Percentiles rank a stretch among this genome's conserved stretches.
Conservation (phyloP, 176 grass and related monocot species). For the Chrysopogon serrulatus region DNA sequence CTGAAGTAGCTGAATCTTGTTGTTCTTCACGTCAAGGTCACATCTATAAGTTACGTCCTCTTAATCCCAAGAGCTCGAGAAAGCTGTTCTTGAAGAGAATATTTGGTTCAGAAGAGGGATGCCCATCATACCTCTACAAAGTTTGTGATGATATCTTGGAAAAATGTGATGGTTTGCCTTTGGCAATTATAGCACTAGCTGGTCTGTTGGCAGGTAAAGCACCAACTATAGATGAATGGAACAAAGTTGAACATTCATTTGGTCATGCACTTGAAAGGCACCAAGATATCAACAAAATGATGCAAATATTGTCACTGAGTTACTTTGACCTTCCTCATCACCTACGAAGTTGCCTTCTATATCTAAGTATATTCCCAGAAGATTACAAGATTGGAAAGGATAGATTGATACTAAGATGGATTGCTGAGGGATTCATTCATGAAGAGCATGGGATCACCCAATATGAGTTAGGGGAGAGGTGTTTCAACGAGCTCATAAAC, state of each 20-base stretch:
- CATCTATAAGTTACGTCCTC: neutral
- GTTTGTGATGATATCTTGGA: neutral
- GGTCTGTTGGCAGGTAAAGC: neutral
- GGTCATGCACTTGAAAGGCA: neutral
- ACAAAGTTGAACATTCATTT: neutral
- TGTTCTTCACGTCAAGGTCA: too few relatives aligned
- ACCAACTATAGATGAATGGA: neutral
- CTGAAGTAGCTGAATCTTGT: neutral
- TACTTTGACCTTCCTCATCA: neutral
- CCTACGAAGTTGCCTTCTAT: neutral
- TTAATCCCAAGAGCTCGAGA: neutral
- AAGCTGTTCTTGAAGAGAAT: neutral
- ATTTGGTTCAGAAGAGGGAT: neutral
- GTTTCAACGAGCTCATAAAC: too few relatives aligned
- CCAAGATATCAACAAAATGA: neutral
- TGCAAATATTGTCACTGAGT: neutral
- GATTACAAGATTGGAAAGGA: neutral
- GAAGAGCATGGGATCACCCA: neutral
- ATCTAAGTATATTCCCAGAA: neutral
- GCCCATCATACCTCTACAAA: neutral
- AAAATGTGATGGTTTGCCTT: neutral
- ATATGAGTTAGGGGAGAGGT: neutral
- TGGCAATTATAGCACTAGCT: neutral
- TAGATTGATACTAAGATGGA: neutral
- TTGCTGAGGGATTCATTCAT: neutral